Percentiles rank a stretch among this genome's conserved stretches.
Evolutionary conservation across 2,329 filamentous ascomycete species (phyloP).

Genomic region (Alternaria conjuncta): DNA sequence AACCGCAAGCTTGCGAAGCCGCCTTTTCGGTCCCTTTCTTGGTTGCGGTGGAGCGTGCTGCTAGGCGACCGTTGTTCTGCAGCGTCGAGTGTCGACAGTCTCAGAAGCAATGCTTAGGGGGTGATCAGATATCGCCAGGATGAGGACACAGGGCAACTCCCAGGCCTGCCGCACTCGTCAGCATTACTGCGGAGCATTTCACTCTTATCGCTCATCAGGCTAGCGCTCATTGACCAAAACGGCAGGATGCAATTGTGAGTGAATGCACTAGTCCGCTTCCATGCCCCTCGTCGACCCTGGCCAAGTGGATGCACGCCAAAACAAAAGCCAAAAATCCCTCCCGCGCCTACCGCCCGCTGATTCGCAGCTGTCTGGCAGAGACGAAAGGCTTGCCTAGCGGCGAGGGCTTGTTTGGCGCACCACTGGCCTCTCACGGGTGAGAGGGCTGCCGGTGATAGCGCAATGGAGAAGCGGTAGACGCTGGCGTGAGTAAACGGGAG

Average conservation of each 20-base stretch:
- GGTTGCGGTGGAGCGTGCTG: background rate
- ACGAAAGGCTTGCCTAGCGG: constrained; percentile 23
- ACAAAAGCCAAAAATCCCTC: constrained; percentile 35
- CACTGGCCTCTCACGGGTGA: constrained; percentile 22
- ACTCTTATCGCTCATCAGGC: constrained; percentile 21
- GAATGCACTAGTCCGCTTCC: constrained; percentile 22
- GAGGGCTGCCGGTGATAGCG: constrained; percentile 24
- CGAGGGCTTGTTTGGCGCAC: constrained; percentile 20
- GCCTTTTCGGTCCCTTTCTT: constrained; percentile 23
- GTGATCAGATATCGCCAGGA: constrained; percentile 1
- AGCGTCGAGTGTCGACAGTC: constrained; percentile 5
- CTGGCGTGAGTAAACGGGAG: constrained; percentile 10
- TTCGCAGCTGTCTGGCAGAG: constrained; percentile 31
- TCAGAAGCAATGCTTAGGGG: constrained; percentile 9
- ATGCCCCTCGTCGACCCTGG: constrained; percentile 14
- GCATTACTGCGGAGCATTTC: constrained; percentile 23
- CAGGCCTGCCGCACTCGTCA: constrained; percentile 27
- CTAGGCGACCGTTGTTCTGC: constrained; percentile 15
- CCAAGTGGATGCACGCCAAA: constrained; percentile 31
- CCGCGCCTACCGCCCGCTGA: constrained; percentile 34
- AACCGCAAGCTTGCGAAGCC: constrained; percentile 7
- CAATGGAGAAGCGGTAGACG: constrained; percentile 20
- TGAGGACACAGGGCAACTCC: constrained; percentile 14
- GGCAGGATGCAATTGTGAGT: constrained; percentile 34
- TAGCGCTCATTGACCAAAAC: constrained; percentile 25